phyloP scores from a whole-genome alignment of 2,329 filamentous ascomycete genomes.

The Calonectria crousiana region DNA sequence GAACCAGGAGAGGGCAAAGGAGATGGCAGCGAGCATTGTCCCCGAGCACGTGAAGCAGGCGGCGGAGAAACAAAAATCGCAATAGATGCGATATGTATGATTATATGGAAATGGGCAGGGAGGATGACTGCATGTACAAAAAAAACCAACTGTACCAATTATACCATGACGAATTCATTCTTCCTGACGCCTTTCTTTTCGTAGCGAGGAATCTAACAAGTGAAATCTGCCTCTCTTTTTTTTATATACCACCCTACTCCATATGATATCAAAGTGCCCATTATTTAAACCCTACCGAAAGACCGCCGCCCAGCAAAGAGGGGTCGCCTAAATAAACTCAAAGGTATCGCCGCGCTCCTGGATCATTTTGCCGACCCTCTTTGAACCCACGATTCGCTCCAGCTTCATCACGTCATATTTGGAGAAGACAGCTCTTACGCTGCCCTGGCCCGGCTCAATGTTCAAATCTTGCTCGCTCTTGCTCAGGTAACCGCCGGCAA shows the following conservation, averaged over 20 bases:
- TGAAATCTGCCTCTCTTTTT: conserved; percentile 27
- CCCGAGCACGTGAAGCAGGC: conserved; percentile 42
- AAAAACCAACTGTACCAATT: conserved; percentile 41
- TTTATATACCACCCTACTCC: conserved; percentile 33
- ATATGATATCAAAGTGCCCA: conserved; percentile 14
- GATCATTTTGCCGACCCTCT: conserved; percentile 86
- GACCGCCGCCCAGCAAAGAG: neutral
- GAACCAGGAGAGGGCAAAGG: conserved; percentile 49
- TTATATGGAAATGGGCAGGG: conserved; percentile 29
- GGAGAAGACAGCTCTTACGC: conserved; percentile 77
- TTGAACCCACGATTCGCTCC: conserved; percentile 87
- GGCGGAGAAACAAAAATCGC: conserved; percentile 34
- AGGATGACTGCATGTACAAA: conserved; percentile 44
- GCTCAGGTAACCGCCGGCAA: conserved; percentile 76
- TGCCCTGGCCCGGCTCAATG: conserved; percentile 70
- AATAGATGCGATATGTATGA: conserved; percentile 39
- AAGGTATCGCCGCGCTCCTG: conserved; percentile 89
- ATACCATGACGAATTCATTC: conserved; percentile 37
- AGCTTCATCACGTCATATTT: conserved; percentile 91
- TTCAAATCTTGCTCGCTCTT: conserved; percentile 68
- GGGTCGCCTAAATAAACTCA: conserved; percentile 80
- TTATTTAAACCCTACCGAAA: neutral
- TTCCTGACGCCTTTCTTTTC: conserved; percentile 26
- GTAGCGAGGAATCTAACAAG: conserved; percentile 5
- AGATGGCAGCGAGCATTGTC: conserved; percentile 48